Percentiles rank a stretch among this genome's conserved stretches.
Conservation (phyloP, 345 rosid species). For the Eucalyptus regnans region DNA sequence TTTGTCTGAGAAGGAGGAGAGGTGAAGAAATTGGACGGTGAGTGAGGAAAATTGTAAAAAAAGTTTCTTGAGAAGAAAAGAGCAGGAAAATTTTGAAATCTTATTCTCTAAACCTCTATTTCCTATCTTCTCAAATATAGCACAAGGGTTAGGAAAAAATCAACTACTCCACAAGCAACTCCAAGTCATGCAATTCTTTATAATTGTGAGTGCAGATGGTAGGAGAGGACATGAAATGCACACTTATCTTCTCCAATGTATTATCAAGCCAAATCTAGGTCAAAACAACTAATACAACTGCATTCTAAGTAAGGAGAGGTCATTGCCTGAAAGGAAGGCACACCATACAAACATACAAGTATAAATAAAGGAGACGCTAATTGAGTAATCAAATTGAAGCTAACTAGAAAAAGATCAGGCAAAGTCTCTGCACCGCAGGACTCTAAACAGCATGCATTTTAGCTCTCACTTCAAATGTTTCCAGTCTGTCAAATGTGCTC, state of each 20-base stretch:
- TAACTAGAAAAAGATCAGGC: background rate
- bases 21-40: background rate
- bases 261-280: background rate
- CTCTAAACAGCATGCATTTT: background rate
- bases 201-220: background rate
- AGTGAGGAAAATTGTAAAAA: background rate
- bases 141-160: background rate
- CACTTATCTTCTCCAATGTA: background rate
- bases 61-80: background rate
- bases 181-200: background rate
- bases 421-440: background rate
- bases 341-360: background rate
- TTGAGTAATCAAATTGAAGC: background rate
- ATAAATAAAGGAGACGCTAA: background rate
- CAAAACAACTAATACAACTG: background rate
- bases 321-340: background rate
- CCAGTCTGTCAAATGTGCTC: background rate
- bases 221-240: background rate
- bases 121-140: background rate
- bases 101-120: background rate
- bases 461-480: background rate
- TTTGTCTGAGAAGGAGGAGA: background rate
- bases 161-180: background rate
- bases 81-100: background rate
- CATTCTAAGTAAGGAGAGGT: background rate